These are phyloP conservation scores for Trifolium pratense DNA, from an alignment of 306 rosid species.

Conservation along the genomic window DNA sequence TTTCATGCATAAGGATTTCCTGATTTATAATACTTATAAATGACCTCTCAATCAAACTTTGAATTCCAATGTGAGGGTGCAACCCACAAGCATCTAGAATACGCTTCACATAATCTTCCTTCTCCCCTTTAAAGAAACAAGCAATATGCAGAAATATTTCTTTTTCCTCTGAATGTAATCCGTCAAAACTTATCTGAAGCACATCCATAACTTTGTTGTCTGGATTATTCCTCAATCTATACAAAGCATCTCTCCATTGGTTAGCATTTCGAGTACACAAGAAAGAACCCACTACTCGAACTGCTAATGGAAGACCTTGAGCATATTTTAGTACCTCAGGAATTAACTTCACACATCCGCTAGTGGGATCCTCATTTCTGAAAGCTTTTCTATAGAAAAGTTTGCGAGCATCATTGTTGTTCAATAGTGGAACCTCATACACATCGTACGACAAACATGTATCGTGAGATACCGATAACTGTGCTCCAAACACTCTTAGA, in stretches of 20 bases:
- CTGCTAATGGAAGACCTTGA: background rate
- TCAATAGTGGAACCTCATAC: background rate
- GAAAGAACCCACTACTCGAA: constrained; percentile 24
- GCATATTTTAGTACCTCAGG: background rate
- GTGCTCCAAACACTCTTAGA: constrained; percentile 6
- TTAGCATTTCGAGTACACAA: constrained; percentile 19
- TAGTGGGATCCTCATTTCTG: constrained; percentile 24
- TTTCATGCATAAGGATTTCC: constrained; percentile 38
- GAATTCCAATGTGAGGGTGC: constrained; percentile 18
- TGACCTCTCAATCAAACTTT: constrained; percentile 13
- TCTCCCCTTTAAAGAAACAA: background rate
- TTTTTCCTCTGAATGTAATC: background rate
- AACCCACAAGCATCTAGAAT: background rate
- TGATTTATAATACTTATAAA: constrained; percentile 22
- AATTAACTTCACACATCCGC: constrained; percentile 2
- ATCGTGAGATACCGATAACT: background rate
- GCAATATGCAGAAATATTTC: constrained; percentile 36
- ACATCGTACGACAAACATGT: background rate
- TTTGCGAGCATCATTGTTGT: constrained; percentile 14
- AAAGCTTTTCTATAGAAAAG: constrained; percentile 30
- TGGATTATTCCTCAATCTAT: constrained; percentile 14
- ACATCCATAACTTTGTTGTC: constrained; percentile 14
- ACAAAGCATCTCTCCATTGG: constrained; percentile 36
- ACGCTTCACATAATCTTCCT: constrained; percentile 16
- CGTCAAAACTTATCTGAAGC: constrained; percentile 31